A percentile compares a stretch with the other conserved stretches of the same genome.
Conservation (phyloP, 768 basidiomycete species). For the Mycena filopes region DNA sequence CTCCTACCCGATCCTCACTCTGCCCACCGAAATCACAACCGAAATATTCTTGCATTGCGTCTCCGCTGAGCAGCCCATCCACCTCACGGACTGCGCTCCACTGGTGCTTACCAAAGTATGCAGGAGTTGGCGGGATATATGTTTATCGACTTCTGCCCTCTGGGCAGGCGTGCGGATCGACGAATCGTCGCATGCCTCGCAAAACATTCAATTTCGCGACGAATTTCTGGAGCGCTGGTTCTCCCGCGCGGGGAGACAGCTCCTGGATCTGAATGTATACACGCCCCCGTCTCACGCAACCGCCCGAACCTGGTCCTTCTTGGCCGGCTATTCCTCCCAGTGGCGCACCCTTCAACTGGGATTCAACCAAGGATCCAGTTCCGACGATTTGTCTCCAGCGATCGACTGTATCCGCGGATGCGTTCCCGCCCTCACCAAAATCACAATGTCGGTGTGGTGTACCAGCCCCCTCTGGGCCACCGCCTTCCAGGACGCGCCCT, state of each 20-base stretch:
- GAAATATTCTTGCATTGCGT: not conserved
- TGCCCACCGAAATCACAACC: not conserved
- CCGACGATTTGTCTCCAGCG: not conserved
- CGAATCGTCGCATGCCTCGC: no score
- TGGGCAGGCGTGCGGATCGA: not conserved
- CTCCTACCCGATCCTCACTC: not conserved
- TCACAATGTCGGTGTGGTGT: not conserved
- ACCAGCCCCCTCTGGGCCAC: not conserved
- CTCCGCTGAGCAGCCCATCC: not conserved
- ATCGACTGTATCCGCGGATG: not conserved
- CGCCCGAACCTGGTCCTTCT: no score
- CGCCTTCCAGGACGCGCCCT: constrained; percentile 4
- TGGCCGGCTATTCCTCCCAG: not conserved
- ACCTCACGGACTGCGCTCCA: not conserved
- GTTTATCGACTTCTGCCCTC: not conserved
- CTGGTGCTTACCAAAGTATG: not conserved
- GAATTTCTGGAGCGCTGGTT: not conserved
- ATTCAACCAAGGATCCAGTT: not conserved
- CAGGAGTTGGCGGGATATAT: not conserved
- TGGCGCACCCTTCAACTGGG: not conserved
- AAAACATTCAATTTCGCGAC: not conserved
- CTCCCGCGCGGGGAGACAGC: not conserved
- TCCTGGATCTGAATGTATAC: no score
- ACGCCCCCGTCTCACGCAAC: no score
- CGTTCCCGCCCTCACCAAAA: not conserved